Base-by-base conservation (phyloP, 2,329 filamentous ascomycete species). In the Ascochyta rabiei region DNA sequence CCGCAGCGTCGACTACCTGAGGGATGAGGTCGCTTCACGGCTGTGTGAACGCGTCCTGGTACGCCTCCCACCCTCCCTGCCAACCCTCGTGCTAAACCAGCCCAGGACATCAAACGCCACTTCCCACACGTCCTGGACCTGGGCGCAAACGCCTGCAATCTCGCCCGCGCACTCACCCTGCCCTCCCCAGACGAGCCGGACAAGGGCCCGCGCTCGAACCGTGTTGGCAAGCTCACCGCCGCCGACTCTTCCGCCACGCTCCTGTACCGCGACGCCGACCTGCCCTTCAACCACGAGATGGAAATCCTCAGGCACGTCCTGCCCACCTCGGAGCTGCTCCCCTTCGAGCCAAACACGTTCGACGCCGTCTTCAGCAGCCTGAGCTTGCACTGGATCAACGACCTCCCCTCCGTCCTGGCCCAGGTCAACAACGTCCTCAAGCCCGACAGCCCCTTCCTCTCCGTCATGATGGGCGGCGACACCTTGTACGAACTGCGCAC, bases 301-400 rank as follows among this genome's bases (percentile, higher is more conserved):
- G 79, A 86, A 38, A 86, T 97, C 60, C 86, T 83, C 3, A 86
- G 93, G 16, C 82, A 90, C 35, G 86, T 96, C 4, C 80, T 97
- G n/a, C 77, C 83, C 0, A 85, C 89, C 61, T 86, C 89, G 46
- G 91, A 93, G 73, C 83, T 84, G 2, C 79, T 97, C 0, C 91
- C 91, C 0, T 97, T 88, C 72, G 84, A 85, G 42, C 79, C 89
- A 4, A 84, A 87, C 61, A 86, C 88, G 3, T 98, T 97, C 74
- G 93, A 98, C 73, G 86, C 96, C 6, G 90, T 97, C 10, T 80
- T 99, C 59, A 96, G 91, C 71, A 96, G 89, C 51, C 79, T 96
- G 55, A 93, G 89, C 53, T 81, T 99, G 72, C 95, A 99, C 77
- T 99, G 95, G 95, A 89, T 97, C 81, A 99, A 99, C 74, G 91